Conservation (phyloP, 306 rosid species). For the cucumber (Cucumis sativus) region DNA sequence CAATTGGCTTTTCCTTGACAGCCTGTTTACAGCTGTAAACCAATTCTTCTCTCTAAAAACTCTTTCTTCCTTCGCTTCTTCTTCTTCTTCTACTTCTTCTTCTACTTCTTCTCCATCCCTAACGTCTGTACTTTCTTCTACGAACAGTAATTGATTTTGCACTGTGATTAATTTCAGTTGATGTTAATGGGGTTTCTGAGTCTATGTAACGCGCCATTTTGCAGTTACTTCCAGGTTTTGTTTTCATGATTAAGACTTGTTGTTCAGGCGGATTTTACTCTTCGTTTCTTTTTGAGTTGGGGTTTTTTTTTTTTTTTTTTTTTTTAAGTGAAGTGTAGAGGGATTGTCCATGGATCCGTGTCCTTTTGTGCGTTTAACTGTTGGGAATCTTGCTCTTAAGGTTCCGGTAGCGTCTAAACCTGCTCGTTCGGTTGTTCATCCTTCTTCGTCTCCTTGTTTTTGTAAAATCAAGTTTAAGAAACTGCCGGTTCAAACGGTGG, state of each 20-base stretch:
- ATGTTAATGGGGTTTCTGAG: neutral
- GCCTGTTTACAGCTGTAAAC: slow-evolving; percentile 7
- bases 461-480: slow-evolving; percentile 57
- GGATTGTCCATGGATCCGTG: slow-evolving; percentile 58
- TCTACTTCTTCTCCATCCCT: neutral
- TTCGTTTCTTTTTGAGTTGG: neutral
- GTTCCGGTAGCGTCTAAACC: slow-evolving; percentile 69
- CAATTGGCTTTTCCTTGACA: neutral
- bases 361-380: slow-evolving; percentile 53
- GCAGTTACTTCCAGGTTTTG: neutral
- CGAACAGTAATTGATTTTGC: neutral
- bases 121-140: neutral
- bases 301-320: neutral
- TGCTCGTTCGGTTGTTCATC: slow-evolving; percentile 56
- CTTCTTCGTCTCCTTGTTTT: slow-evolving; percentile 62
- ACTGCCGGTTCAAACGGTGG: slow-evolving; percentile 43
- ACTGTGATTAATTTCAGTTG: neutral
- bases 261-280: neutral
- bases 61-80: neutral
- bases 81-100: neutral
- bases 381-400: slow-evolving; percentile 57
- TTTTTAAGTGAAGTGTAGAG: neutral
- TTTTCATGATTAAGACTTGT: neutral
- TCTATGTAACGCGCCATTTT: neutral
- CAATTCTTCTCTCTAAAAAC: slow-evolving; percentile 1